Conservation (phyloP, 2,329 filamentous ascomycete genomes). For the Exophiala spinifera region DNA sequence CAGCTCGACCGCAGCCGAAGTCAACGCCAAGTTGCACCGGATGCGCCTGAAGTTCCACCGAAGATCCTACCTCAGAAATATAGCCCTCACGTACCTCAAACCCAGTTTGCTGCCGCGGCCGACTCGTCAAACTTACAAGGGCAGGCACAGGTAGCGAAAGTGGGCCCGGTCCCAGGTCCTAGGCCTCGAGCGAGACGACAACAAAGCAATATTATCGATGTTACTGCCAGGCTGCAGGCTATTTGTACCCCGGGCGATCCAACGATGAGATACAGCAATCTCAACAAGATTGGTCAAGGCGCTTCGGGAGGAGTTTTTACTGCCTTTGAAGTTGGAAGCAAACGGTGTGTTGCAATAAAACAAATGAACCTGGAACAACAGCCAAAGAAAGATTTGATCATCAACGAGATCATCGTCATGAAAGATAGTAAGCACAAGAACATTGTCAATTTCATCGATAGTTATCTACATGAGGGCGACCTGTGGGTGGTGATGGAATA, state of each 20-base stretch:
- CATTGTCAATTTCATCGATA: conserved; percentile 99
- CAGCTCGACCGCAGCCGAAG: conserved; percentile 71
- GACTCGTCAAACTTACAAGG: conserved; percentile 38
- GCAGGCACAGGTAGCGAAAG: conserved; percentile 36
- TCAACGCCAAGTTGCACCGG: conserved; percentile 60
- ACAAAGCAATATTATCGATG: conserved; percentile 75
- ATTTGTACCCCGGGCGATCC: conserved; percentile 92
- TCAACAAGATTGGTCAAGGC: conserved; percentile 95
- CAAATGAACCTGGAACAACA: conserved; percentile 99
- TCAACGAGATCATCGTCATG: conserved; percentile 99
- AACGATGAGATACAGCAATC: conserved; percentile 76
- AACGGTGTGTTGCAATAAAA: conserved; percentile 93
- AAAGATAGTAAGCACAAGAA: conserved; percentile 98
- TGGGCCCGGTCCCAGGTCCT: conserved; percentile 52
- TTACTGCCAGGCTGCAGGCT: conserved; percentile 75
- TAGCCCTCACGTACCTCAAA: conserved; percentile 31
- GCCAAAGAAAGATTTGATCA: conserved; percentile 97
- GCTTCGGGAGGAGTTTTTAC: conserved; percentile 95
- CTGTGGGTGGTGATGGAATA: conserved; percentile 99
- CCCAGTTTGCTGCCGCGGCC: conserved; percentile 41
- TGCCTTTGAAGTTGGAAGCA: conserved; percentile 78
- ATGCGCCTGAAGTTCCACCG: conserved; percentile 47
- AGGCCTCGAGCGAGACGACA: conserved; percentile 66
- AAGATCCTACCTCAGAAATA: conserved; percentile 27
- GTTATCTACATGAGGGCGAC: conserved; percentile 83